Base-by-base conservation (phyloP, 139 green algal species). In the Auxenochlorella pyrenoidosa region DNA sequence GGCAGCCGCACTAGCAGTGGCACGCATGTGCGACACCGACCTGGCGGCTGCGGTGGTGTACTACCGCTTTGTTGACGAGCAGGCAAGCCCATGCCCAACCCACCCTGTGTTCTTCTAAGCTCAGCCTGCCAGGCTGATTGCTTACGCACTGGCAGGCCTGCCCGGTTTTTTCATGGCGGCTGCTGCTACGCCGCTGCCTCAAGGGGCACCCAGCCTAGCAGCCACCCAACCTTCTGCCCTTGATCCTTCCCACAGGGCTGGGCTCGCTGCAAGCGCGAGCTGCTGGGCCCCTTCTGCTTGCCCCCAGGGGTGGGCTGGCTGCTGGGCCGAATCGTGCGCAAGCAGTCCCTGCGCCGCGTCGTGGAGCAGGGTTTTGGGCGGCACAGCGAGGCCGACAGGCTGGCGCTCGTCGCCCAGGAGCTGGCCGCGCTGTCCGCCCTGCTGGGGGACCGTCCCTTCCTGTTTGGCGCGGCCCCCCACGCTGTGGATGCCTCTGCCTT, bases 21-120 rank as follows among this genome's bases (percentile, higher is more conserved):
- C 51, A 15, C 78, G 78, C 34, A 72, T 83, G 78, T 83, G 51
- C 22, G 51, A 83, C 78, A 83, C 78, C 15, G 54, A 70, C 34
- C 51, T 70, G 22, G 78, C 54, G 16, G 24, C 34, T 15, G 78
- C 78, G 16, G 44, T 83, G 34, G 54, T 70, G 21, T 68, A 68
- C 34, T 58, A 47, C 30, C 78, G 51, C 19, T 83, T 58, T 58
- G 54, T 71, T 21, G 34, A 47, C 22, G 54, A 83, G 5, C 21
- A 70, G 78, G 54, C 34, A 24, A 34, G 77, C 2, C 3, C 54
- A 22, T 24, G 13, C 54, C 16, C 54, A 4, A 4, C 54, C 6
- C 47, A 54, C 8, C 47, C 47, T 54, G 10, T n/a, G n/a, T n/a
- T n/a, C n/a, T n/a, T n/a, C n/a, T n/a, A n/a, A n/a, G n/a, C 47